Evolutionary conservation across 768 basidiomycete genomes (phyloP).

Genomic region (Mycena vulgaris): DNA sequence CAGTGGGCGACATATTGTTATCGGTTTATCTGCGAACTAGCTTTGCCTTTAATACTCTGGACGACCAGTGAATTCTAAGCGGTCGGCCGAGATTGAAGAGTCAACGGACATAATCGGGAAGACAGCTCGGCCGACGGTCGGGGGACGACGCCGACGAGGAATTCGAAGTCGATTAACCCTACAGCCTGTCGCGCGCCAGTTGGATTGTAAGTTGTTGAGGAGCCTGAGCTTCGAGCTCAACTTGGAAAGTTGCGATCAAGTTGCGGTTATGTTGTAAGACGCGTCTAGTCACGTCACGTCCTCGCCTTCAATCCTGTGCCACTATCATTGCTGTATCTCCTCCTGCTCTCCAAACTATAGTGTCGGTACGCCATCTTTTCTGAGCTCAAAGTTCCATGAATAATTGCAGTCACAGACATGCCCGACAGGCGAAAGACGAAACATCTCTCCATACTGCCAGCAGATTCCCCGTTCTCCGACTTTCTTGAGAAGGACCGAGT

Average conservation of each 20-base stretch:
- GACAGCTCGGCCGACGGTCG: not conserved
- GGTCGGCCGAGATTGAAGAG: not conserved
- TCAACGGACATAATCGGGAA: not conserved
- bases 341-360: too few relatives aligned
- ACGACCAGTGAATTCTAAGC: not conserved
- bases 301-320: too few relatives aligned
- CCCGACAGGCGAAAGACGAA: not conserved
- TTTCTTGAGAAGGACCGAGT: constrained; percentile 13
- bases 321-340: too few relatives aligned
- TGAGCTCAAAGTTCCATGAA: not conserved
- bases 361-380: too few relatives aligned
- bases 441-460: too few relatives aligned
- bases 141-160: not conserved
- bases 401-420: not conserved
- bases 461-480: constrained; percentile 25
- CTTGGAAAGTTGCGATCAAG: too few relatives aligned
- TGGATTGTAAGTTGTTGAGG: too few relatives aligned
- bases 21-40: not conserved
- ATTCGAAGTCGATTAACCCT: too few relatives aligned
- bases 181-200: too few relatives aligned
- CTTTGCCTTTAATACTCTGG: not conserved
- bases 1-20: not conserved
- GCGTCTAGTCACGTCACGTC: too few relatives aligned
- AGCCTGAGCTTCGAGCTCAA: too few relatives aligned
- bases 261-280: too few relatives aligned